phyloP scores from a whole-genome alignment of 2,329 filamentous ascomycete species.

The Hymenoscyphus salicellus region DNA sequence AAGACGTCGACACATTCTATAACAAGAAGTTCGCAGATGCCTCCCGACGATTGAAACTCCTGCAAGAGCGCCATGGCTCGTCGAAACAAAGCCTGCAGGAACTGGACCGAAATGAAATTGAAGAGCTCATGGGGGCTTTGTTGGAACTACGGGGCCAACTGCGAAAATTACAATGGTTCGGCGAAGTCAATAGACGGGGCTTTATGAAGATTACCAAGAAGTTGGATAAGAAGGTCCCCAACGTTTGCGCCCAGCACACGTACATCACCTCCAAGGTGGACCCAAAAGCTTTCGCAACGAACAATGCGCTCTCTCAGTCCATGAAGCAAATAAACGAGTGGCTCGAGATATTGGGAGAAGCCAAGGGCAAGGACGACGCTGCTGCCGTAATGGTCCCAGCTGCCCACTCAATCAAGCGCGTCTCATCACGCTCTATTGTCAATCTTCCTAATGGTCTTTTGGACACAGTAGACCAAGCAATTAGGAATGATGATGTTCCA shows the following conservation, averaged over 20 bases:
- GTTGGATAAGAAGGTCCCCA: slow-evolving; percentile 87
- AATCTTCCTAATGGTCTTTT: slow-evolving; percentile 67
- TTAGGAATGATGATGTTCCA: slow-evolving; percentile 63
- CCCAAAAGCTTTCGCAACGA: slow-evolving; percentile 81
- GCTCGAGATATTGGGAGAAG: slow-evolving; percentile 78
- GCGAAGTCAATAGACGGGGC: slow-evolving; percentile 89
- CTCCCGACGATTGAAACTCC: slow-evolving; percentile 75
- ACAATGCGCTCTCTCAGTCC: slow-evolving; percentile 53
- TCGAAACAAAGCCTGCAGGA: slow-evolving; percentile 65
- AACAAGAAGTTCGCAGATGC: slow-evolving; percentile 91
- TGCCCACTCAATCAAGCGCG: slow-evolving; percentile 68
- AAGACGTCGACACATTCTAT: slow-evolving; percentile 95
- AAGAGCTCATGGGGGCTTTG: slow-evolving; percentile 86
- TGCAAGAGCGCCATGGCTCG: slow-evolving; percentile 83
- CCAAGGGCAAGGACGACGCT: slow-evolving; percentile 71
- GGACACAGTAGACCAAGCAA: slow-evolving; percentile 69
- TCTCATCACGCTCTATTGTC: slow-evolving; percentile 71
- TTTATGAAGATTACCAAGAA: slow-evolving; percentile 99
- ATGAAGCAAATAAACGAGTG: slow-evolving; percentile 81
- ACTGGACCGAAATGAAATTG: slow-evolving; percentile 82
- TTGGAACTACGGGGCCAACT: slow-evolving; percentile 84
- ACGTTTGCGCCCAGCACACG: slow-evolving; percentile 71
- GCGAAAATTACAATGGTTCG: slow-evolving; percentile 94
- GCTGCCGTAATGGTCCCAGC: slow-evolving; percentile 60
- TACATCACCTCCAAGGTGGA: slow-evolving; percentile 92